phyloP scores from a whole-genome alignment of 164 flowering plant genomes.

The Akebia trifoliata region DNA sequence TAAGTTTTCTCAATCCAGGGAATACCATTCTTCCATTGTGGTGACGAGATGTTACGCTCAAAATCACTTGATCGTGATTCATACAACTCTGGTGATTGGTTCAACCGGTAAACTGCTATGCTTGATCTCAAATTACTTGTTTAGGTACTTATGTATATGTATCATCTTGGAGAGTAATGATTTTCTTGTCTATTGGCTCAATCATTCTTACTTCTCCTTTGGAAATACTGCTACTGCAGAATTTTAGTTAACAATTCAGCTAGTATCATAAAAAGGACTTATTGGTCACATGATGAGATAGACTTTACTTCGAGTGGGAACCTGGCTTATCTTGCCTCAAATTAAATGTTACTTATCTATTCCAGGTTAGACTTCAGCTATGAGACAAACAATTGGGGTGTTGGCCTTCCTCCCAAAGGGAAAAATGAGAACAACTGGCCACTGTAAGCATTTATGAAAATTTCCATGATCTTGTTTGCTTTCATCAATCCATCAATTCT shows the following conservation, averaged over 20 bases:
- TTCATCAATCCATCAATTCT: background rate
- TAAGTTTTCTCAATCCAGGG: conserved; percentile 39
- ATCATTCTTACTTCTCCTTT: background rate
- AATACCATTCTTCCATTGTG: conserved; percentile 89
- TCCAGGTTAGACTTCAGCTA: conserved; percentile 83
- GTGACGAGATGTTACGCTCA: conserved; percentile 93
- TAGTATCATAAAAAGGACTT: background rate
- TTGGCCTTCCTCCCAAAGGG: conserved; percentile 88
- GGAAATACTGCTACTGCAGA: background rate
- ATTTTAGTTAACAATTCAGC: background rate
- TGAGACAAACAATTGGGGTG: conserved; percentile 85
- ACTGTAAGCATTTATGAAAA: conserved; percentile 47
- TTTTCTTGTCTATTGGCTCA: background rate
- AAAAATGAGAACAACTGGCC: conserved; percentile 87
- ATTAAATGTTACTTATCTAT: conserved; percentile 1
- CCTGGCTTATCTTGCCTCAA: background rate
- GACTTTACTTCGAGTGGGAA: background rate
- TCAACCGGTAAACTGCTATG: conserved; percentile 59
- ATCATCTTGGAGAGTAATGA: background rate
- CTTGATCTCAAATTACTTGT: background rate
- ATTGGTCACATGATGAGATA: background rate
- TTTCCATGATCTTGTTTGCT: background rate
- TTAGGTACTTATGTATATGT: background rate
- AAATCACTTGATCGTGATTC: conserved; percentile 99
- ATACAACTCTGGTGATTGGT: conserved; percentile 98